phyloP scores from a whole-genome alignment of 106 monocot genomes.

The Vanilla planifolia region DNA sequence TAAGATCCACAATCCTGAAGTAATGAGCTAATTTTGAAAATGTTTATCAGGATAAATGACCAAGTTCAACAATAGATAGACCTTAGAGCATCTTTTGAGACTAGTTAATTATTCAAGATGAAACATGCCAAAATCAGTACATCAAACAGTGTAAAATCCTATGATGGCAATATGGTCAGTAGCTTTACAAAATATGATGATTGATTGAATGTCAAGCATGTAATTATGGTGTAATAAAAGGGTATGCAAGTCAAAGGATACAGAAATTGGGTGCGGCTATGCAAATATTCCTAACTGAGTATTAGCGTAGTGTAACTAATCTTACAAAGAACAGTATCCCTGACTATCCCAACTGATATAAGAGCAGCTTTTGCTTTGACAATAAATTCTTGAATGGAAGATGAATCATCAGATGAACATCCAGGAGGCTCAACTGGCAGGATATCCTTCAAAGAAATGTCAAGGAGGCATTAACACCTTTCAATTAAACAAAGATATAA shows the following conservation, averaged over 20 bases:
- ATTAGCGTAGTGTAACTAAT: background rate
- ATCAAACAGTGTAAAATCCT: background rate
- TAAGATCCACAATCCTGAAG: no score
- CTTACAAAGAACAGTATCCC: slow-evolving; percentile 69
- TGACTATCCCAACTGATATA: slow-evolving; percentile 84
- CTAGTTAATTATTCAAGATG: background rate
- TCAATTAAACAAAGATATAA: background rate
- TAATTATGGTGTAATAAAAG: background rate
- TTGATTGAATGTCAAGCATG: background rate
- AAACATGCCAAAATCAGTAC: background rate
- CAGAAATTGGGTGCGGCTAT: background rate
- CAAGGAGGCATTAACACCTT: background rate
- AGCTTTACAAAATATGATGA: no score
- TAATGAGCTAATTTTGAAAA: no score
- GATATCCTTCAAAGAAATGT: slow-evolving; percentile 43
- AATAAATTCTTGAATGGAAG: slow-evolving; percentile 63
- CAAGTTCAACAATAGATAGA: no score
- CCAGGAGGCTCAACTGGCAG: slow-evolving; percentile 80
- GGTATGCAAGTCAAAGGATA: background rate
- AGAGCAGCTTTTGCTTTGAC: slow-evolving; percentile 86
- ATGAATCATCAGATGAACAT: slow-evolving; percentile 61
- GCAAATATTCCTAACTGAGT: background rate
- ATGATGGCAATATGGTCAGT: background rate
- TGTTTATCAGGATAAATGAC: no score
- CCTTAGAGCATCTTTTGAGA: slow-evolving; percentile 5